Percentiles rank a stretch among this genome's conserved stretches.
Conservation (phyloP, 352 stramenopile species). For the Phytopythium sindhum region DNA sequence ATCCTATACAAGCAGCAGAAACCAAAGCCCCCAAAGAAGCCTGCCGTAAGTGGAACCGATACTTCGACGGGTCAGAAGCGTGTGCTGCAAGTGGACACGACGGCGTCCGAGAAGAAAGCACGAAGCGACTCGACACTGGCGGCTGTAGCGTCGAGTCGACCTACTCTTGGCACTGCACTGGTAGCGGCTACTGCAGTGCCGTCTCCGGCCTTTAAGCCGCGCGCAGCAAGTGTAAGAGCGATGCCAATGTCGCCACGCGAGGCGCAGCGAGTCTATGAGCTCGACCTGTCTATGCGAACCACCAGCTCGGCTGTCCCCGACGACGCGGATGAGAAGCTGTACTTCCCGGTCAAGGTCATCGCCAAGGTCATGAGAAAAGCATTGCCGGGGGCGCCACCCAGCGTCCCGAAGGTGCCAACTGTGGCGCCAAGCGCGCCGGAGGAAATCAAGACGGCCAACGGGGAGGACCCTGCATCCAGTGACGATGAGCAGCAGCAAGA, state of each 20-base stretch:
- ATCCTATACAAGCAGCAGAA: conserved; percentile 47
- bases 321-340: conserved; percentile 72
- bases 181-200: neutral
- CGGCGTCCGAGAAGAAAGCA: conserved; percentile 17
- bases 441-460: neutral
- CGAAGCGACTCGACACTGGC: neutral
- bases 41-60: conserved; percentile 16
- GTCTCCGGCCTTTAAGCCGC: neutral
- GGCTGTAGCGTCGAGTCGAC: neutral
- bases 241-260: conserved; percentile 47
- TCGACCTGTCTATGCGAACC: conserved; percentile 54
- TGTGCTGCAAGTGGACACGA: conserved; percentile 19
- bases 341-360: conserved; percentile 66
- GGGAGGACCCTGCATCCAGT: conserved; percentile 2
- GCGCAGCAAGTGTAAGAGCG: conserved; percentile 8
- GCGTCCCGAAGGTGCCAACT: neutral
- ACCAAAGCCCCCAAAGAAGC: conserved; percentile 21
- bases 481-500: neutral
- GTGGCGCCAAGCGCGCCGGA: neutral
- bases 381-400: conserved; percentile 20
- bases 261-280: conserved; percentile 65
- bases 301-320: conserved; percentile 13
- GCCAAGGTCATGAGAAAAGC: conserved; percentile 69
- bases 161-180: neutral
- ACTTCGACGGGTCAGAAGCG: conserved; percentile 18